Evolutionary conservation across 306 rosid species (phyloP).

Genomic region (Rosa chinensis): DNA sequence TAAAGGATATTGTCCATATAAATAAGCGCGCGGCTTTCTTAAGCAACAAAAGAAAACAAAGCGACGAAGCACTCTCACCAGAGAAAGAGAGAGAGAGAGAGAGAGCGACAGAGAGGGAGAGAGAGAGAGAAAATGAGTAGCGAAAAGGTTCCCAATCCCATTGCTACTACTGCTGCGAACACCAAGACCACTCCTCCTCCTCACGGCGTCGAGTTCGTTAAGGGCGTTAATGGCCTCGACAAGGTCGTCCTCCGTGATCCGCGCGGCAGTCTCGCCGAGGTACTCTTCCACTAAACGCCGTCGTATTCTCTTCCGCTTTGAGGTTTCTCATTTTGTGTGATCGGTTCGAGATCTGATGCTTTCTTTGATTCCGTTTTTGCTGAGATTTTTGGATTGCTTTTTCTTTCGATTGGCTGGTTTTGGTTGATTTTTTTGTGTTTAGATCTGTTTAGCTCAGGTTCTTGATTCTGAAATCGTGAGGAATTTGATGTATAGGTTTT

Average conservation of each 20-base stretch:
- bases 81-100: not conserved
- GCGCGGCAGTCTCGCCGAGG: constrained; percentile 49
- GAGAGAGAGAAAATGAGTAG: constrained; percentile 33
- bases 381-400: not conserved
- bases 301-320: constrained; percentile 38
- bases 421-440: not conserved
- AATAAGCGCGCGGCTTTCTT: constrained; percentile 17
- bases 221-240: constrained; percentile 67
- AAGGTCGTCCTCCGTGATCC: constrained; percentile 45
- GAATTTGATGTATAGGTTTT: not conserved
- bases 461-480: not conserved
- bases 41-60: not conserved
- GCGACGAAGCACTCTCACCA: not conserved
- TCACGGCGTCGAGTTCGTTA: constrained; percentile 37
- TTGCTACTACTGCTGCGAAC: not conserved
- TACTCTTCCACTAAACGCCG: constrained; percentile 9
- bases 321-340: not conserved
- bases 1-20: not conserved
- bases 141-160: constrained; percentile 33
- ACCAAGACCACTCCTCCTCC: not conserved
- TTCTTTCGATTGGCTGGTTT: not conserved
- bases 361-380: not conserved
- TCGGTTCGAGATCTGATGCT: constrained; percentile 13
- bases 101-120: not conserved
- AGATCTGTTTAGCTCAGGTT: constrained; percentile 4